Evolutionary conservation across 352 stramenopile species (phyloP), one percentile per base, ranked within the genome.

Genomic region (Phytophthora nicotianae): DNA sequence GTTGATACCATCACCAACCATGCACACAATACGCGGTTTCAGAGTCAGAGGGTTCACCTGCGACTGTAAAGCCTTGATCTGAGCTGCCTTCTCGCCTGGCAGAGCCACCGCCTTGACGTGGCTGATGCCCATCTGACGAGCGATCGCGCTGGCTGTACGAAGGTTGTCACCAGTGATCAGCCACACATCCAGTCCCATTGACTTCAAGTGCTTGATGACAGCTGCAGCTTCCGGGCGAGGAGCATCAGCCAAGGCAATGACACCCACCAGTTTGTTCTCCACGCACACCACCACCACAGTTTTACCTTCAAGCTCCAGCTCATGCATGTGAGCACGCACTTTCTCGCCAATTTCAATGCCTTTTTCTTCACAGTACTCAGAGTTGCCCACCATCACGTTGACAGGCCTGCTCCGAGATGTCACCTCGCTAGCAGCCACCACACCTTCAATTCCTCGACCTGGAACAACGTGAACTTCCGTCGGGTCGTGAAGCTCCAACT

Each of bases 1-100:
- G 72, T 98, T 99, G 48, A 99, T 97, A 24, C 95, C 95, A 57
- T 98, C 94, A 17, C 95, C 94, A 49, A 97, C 86, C 84, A 98
- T 97, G 38, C 83, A 91, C 7, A 98, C 76, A 14, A 98, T 80
- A 42, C 90, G 79, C 19, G 86, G 74, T 56, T 85, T 90, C 63
- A 79, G 65, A 2, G 87, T 97, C 16, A 81, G 10, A 1, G 83
- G 77, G 33, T 87, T 90, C 51, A 91, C 66, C 20, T 80, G 83
- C 65, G 69, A 69, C 68, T 97, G 84, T 24, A 95, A 53, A 4
- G 77, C 80, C 61, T 91, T 92, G 58, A 99, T 93, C 65, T 95
- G 91, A 45, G 94, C 78, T 4, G 97, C 84, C 65, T 99, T 99
- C 65, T 99, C 92, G 41, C 94, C 92, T 2, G 96, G 96, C 3